Percentiles rank a stretch among this genome's conserved stretches.
phyloP scores from a whole-genome alignment of 2,329 filamentous ascomycete genomes.

The Fusarium cicatricum region DNA sequence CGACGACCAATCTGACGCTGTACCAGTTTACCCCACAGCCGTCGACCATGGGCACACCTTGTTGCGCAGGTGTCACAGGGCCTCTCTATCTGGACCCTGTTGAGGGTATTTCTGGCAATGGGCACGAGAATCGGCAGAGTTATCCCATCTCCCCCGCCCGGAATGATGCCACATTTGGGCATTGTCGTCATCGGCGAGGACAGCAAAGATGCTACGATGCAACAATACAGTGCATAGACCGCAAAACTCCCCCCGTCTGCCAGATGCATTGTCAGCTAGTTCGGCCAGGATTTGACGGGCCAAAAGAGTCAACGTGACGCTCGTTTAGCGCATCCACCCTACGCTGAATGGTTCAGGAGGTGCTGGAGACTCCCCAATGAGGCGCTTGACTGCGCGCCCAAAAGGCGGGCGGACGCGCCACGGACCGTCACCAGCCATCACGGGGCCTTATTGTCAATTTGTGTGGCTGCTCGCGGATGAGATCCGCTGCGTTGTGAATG shows the following conservation, averaged over 20 bases:
- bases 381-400: slow-evolving; percentile 14
- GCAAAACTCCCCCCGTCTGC: too few relatives aligned
- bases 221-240: too few relatives aligned
- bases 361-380: background rate
- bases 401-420: slow-evolving; percentile 35
- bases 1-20: slow-evolving; percentile 25
- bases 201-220: background rate
- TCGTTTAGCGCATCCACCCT: background rate
- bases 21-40: slow-evolving; percentile 36
- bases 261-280: slow-evolving; percentile 5
- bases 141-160: slow-evolving; percentile 9
- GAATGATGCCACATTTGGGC: slow-evolving; percentile 25
- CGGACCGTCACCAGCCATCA: slow-evolving; percentile 37
- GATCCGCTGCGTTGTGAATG: slow-evolving; percentile 13
- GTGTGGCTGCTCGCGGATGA: slow-evolving; percentile 19
- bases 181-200: slow-evolving; percentile 16
- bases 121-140: slow-evolving; percentile 5
- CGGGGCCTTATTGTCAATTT: slow-evolving; percentile 17
- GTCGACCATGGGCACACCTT: slow-evolving; percentile 16
- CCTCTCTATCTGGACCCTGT: slow-evolving; percentile 8
- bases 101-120: slow-evolving; percentile 21
- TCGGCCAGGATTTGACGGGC: slow-evolving; percentile 7
- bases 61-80: slow-evolving; percentile 31
- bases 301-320: slow-evolving; percentile 20
- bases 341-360: slow-evolving; percentile 1